A percentile compares a stretch with the other conserved stretches of the same genome.
These are phyloP conservation scores for Geotrichum klebahnii DNA, from an alignment of 1,139 yeast genomes.

Conservation along the genomic window DNA sequence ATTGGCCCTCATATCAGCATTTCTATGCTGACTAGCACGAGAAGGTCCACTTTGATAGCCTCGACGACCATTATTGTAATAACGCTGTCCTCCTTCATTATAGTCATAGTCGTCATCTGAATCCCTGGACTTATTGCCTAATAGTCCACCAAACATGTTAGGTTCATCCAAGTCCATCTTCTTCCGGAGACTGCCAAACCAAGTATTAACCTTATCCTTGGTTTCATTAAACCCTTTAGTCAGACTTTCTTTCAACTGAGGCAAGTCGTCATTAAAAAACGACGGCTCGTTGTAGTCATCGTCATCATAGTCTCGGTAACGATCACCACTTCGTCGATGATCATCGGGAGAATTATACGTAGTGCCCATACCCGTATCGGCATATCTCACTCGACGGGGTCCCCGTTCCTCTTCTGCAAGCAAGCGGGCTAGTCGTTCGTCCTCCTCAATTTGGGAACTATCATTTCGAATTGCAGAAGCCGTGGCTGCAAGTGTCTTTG, in stretches of 20 bases:
- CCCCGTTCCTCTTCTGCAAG: constrained; percentile 51
- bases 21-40: not conserved
- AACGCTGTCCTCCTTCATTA: constrained; percentile 3
- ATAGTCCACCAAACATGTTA: constrained; percentile 25
- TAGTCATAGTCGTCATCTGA: constrained; percentile 30
- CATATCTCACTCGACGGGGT: constrained; percentile 29
- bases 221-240: constrained; percentile 83
- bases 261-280: constrained; percentile 59
- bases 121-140: constrained; percentile 13
- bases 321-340: constrained; percentile 5
- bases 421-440: constrained; percentile 71
- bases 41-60: constrained; percentile 21
- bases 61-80: constrained; percentile 9
- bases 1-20: no score
- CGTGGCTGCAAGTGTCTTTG: constrained; percentile 14
- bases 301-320: no score
- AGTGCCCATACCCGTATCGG: constrained; percentile 22
- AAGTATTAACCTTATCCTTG: constrained; percentile 66
- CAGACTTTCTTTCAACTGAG: constrained; percentile 66
- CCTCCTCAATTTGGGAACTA: constrained; percentile 7
- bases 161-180: constrained; percentile 42
- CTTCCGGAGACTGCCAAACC: constrained; percentile 74
- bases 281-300: constrained; percentile 33
- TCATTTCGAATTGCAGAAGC: constrained; percentile 16
- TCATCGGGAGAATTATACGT: constrained; percentile 18